These are phyloP conservation scores for Athelia psychrophila DNA, from an alignment of 1,284 basidiomycete species.

Conservation along the genomic window DNA sequence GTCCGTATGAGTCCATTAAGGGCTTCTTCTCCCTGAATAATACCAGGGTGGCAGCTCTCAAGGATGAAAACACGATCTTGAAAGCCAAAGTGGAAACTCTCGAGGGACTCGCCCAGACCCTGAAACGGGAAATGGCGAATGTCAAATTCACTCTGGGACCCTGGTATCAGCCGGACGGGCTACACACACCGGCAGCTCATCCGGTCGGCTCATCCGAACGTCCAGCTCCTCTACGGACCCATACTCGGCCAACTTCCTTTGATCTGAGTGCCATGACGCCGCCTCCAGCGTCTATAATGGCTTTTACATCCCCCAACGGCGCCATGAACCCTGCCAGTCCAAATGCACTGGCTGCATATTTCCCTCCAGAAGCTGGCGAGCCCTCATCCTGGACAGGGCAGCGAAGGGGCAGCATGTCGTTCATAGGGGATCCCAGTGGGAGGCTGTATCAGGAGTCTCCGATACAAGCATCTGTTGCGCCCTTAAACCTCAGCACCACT, in stretches of 20 bases:
- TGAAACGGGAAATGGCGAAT: conserved; percentile 49
- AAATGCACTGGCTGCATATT: conserved; percentile 49
- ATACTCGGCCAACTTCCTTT: conserved; percentile 1
- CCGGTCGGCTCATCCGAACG: conserved; percentile 4
- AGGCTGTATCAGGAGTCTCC: conserved; percentile 12
- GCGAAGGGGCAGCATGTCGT: conserved; percentile 8
- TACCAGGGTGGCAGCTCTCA: conserved; percentile 39
- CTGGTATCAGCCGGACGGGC: conserved; percentile 47
- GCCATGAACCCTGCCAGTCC: conserved; percentile 11
- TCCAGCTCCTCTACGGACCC: conserved; percentile 1
- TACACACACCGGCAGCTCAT: conserved; percentile 14
- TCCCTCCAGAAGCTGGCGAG: conserved; percentile 32
- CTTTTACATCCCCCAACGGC: conserved; percentile 9
- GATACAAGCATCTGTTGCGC: conserved; percentile 42
- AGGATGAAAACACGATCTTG: conserved; percentile 60
- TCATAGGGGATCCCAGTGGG: conserved; percentile 10
- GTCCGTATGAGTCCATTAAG: conserved; percentile 62
- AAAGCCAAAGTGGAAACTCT: conserved; percentile 49
- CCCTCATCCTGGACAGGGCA: conserved; percentile 1
- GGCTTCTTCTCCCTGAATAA: conserved; percentile 54
- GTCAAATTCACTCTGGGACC: conserved; percentile 58
- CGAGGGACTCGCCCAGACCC: conserved; percentile 45
- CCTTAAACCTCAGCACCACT: conserved; percentile 56
- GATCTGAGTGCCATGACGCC: conserved; percentile 11
- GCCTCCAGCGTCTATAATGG: conserved; percentile 7